Percentiles rank a stretch among this genome's conserved stretches.
Conservation (phyloP, 2,329 filamentous ascomycete species). For the Dothistroma septosporum region DNA sequence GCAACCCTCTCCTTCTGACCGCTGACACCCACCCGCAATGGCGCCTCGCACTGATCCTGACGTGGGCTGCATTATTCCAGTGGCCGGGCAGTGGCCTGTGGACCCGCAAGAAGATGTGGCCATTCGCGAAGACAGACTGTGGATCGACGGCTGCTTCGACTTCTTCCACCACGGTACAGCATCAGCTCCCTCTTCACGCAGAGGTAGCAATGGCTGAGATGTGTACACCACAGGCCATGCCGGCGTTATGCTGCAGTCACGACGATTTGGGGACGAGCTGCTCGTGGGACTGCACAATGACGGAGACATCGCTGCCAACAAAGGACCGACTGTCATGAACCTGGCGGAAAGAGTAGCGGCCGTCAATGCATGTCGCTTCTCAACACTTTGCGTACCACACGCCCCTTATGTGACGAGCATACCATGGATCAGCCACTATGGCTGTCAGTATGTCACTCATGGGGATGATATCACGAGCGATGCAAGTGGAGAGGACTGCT, state of each 20-base stretch:
- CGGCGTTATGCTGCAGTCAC: conserved; percentile 92
- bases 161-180: conserved; percentile 79
- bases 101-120: conserved; percentile 58
- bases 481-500: conserved; percentile 89
- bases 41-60: conserved; percentile 31
- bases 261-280: conserved; percentile 82
- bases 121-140: conserved; percentile 69
- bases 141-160: conserved; percentile 99
- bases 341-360: conserved; percentile 86
- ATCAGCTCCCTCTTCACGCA: background rate
- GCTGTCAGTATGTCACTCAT: conserved; percentile 92
- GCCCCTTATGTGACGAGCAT: conserved; percentile 94
- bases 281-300: conserved; percentile 93
- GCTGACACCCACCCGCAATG: conserved; percentile 10
- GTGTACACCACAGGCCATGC: conserved; percentile 60
- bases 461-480: conserved; percentile 97
- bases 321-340: conserved; percentile 96
- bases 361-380: conserved; percentile 93
- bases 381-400: conserved; percentile 73
- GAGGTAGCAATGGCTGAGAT: conserved; percentile 17
- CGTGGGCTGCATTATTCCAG: conserved; percentile 44
- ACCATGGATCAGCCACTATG: conserved; percentile 91
- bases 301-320: conserved; percentile 91
- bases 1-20: background rate
- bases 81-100: conserved; percentile 59